Percentiles rank a stretch among this genome's conserved stretches.
These are phyloP conservation scores for Penicillium odoratum DNA, from an alignment of 495 filamentous ascomycete species.

Conservation along the genomic window DNA sequence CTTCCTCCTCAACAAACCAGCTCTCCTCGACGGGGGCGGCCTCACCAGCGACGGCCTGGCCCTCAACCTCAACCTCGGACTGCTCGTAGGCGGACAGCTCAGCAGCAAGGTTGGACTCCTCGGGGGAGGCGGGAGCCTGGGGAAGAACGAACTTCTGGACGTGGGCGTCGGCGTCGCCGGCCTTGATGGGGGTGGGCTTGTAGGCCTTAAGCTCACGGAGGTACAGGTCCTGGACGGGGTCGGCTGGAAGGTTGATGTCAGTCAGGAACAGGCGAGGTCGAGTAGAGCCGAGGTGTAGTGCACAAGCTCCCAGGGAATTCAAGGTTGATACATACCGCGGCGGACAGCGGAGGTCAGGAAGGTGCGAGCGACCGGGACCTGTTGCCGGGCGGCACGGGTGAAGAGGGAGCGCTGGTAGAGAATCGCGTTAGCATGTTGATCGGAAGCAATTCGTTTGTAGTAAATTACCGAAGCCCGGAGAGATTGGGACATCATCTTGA, in stretches of 20 bases:
- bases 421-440: neutral
- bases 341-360: conserved; percentile 63
- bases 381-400: conserved; percentile 73
- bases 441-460: neutral
- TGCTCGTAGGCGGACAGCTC: conserved; percentile 91
- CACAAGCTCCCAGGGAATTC: neutral
- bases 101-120: conserved; percentile 86
- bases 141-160: conserved; percentile 85
- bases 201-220: conserved; percentile 89
- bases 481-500: conserved; percentile 67
- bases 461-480: conserved; percentile 65
- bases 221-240: conserved; percentile 96
- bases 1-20: conserved; percentile 70
- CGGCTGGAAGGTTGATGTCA: conserved; percentile 56
- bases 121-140: conserved; percentile 78
- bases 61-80: conserved; percentile 92
- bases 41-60: conserved; percentile 62
- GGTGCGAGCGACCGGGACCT: conserved; percentile 66
- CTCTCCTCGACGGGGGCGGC: conserved; percentile 61
- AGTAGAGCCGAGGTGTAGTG: neutral
- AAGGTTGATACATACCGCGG: conserved; percentile 35
- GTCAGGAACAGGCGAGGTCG: conserved; percentile 15
- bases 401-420: conserved; percentile 77
- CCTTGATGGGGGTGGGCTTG: conserved; percentile 82
- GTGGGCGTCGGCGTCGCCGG: conserved; percentile 82